Evolutionary conservation across 1,284 basidiomycete species (phyloP), one percentile per base, ranked within the genome.

Genomic region (Stygiomarasmius scandens): DNA sequence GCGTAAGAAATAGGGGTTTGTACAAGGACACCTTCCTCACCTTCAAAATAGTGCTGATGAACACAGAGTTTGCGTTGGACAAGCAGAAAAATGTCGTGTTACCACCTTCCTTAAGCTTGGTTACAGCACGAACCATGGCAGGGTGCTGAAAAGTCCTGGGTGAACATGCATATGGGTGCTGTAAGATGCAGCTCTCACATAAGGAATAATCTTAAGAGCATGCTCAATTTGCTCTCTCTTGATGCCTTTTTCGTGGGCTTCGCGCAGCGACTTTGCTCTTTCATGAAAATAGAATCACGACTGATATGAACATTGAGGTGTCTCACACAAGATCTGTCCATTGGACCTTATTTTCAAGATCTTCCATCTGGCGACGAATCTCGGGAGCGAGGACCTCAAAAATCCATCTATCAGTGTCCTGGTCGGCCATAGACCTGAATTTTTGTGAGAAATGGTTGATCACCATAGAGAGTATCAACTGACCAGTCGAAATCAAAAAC

Each of bases 401-500:
- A 56, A 98, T 83, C 87, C 93, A 99, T 75, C 96, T 84, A 75
- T 99, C 97, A 2, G 95, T 92, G 76, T 99, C 97, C 76, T 98
- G 95, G 76, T 99, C 96, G 56, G 89, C 90, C 74, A 91, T 81
- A 49, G 92, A 92, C 91, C 90, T 92, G 66, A 20, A 58, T 44
- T 41, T 22, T 6, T 16, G 46, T 56, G 49, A 56, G 34, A 61
- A 45, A 19, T 12, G 44, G 29, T 32, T 32, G 29, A 20, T 22
- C 14, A 19, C 9, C 50, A 19, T 49, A 10, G 27, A 14, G 52
- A 43, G 25, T 48, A n/a, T n/a, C n/a, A 25, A 73, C 79, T 61
- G 69, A 93, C 96, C 96, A 98, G 82, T 99, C 96, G 77, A 98
- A 98, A 74, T 99, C 96, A 66, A 92, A 98, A 16, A 98, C 90